Conservation (phyloP, 2,329 filamentous ascomycete species). For the Colletotrichum sp. region DNA sequence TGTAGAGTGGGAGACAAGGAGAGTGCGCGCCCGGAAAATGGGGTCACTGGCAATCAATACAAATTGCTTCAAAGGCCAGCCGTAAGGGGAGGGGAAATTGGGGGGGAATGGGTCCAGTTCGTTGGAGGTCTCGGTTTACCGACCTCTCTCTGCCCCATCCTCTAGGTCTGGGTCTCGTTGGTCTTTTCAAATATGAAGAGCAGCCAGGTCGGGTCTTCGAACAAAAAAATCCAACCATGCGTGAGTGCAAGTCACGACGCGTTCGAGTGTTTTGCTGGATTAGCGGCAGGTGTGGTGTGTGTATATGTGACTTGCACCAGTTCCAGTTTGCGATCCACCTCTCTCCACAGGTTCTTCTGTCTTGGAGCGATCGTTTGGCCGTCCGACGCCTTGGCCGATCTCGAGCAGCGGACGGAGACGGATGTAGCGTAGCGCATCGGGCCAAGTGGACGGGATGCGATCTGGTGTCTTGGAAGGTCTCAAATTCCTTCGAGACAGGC, state of each 20-base stretch:
- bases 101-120: not conserved
- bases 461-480: not conserved
- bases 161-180: too few species aligned
- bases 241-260: too few species aligned
- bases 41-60: too few species aligned
- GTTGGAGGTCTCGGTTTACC: too few species aligned
- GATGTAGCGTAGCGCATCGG: not conserved
- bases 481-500: not conserved
- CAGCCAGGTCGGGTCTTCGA: too few species aligned
- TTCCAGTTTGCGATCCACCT: not conserved
- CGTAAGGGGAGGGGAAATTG: not conserved
- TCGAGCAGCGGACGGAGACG: not conserved
- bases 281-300: too few species aligned
- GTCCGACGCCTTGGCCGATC: constrained; percentile 11
- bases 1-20: not conserved
- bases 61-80: not conserved
- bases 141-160: too few species aligned
- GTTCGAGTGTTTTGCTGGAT: too few species aligned
- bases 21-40: too few species aligned
- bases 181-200: too few species aligned
- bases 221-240: too few species aligned
- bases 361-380: not conserved
- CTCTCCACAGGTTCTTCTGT: not conserved
- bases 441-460: not conserved
- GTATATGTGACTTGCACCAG: not conserved